phyloP scores from a whole-genome alignment of 768 basidiomycete genomes.

The Hebeloma cylindrosporum region DNA sequence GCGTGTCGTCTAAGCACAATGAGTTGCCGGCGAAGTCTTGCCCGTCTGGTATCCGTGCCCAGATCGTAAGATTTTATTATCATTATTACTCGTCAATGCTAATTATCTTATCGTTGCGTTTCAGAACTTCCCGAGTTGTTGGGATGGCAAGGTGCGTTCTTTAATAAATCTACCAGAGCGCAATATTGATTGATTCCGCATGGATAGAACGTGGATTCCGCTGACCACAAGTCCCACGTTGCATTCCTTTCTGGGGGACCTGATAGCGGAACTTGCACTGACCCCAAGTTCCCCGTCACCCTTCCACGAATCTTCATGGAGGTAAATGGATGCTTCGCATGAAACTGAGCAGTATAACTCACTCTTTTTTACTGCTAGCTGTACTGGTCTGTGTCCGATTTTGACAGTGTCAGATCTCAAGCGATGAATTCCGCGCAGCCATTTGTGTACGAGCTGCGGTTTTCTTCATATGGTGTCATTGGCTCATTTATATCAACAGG shows the following conservation, averaged over 20 bases:
- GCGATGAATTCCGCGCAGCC: constrained; percentile 51
- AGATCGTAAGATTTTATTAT: constrained; percentile 36
- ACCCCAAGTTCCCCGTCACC: constrained; percentile 44
- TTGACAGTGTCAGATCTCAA: constrained; percentile 36
- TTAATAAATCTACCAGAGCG: background rate
- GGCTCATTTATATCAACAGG: constrained; percentile 21
- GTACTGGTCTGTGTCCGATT: constrained; percentile 42
- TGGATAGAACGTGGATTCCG: constrained; percentile 44
- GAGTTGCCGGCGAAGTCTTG: constrained; percentile 39
- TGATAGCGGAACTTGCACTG: constrained; percentile 48
- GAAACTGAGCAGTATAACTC: background rate
- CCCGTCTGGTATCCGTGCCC: constrained; percentile 49
- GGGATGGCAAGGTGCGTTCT: constrained; percentile 49
- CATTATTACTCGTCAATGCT: background rate
- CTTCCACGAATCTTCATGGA: constrained; percentile 54
- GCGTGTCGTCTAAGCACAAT: constrained; percentile 37
- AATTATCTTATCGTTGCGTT: background rate
- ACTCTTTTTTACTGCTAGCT: constrained; percentile 28
- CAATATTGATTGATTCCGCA: constrained; percentile 1
- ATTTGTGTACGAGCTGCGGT: constrained; percentile 42
- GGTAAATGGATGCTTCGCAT: constrained; percentile 26
- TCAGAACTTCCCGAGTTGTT: constrained; percentile 55
- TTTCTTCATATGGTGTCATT: background rate
- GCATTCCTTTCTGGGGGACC: constrained; percentile 46
- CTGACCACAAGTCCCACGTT: constrained; percentile 54